Evolutionary conservation across 1,284 basidiomycete genomes (phyloP).

Genomic region (Termitomyces sp.): DNA sequence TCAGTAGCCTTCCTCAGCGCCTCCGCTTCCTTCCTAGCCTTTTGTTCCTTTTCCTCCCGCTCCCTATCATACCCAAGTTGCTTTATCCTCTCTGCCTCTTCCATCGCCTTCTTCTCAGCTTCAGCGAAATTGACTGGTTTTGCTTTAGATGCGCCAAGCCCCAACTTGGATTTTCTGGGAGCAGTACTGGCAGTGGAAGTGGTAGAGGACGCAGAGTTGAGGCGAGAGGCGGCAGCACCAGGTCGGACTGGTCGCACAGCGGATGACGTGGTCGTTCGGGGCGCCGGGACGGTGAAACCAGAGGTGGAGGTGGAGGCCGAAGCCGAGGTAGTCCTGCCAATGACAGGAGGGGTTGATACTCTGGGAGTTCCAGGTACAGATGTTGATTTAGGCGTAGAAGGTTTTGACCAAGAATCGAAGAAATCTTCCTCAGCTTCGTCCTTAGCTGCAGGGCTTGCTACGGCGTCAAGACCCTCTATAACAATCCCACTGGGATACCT

Average conservation of each 20-base stretch:
- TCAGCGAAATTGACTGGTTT: slow-evolving; percentile 87
- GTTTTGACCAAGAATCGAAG: slow-evolving; percentile 95
- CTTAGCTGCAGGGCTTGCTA: slow-evolving; percentile 34
- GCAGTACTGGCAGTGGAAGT: slow-evolving; percentile 28
- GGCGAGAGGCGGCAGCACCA: slow-evolving; percentile 45
- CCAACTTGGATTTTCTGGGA: slow-evolving; percentile 68
- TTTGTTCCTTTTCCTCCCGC: slow-evolving; percentile 70
- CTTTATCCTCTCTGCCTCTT: slow-evolving; percentile 87
- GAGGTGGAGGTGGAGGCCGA: slow-evolving; percentile 29
- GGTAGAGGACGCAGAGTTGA: slow-evolving; percentile 44
- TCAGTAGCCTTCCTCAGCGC: slow-evolving; percentile 37
- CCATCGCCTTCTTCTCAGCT: slow-evolving; percentile 81
- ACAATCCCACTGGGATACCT: slow-evolving; percentile 76
- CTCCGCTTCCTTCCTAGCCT: slow-evolving; percentile 50
- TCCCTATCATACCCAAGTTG: slow-evolving; percentile 86
- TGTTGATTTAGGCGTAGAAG: slow-evolving; percentile 48
- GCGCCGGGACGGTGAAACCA: slow-evolving; percentile 28
- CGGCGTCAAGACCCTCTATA: slow-evolving; percentile 70
- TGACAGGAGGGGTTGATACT: slow-evolving; percentile 47
- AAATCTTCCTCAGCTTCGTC: slow-evolving; percentile 80
- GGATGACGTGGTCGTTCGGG: slow-evolving; percentile 69
- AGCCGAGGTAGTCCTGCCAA: slow-evolving; percentile 46
- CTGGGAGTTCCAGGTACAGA: slow-evolving; percentile 45
- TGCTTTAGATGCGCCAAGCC: slow-evolving; percentile 83
- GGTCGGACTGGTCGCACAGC: slow-evolving; percentile 30